Conservation (phyloP, 257 asterid species). For the Ilex asprella region DNA sequence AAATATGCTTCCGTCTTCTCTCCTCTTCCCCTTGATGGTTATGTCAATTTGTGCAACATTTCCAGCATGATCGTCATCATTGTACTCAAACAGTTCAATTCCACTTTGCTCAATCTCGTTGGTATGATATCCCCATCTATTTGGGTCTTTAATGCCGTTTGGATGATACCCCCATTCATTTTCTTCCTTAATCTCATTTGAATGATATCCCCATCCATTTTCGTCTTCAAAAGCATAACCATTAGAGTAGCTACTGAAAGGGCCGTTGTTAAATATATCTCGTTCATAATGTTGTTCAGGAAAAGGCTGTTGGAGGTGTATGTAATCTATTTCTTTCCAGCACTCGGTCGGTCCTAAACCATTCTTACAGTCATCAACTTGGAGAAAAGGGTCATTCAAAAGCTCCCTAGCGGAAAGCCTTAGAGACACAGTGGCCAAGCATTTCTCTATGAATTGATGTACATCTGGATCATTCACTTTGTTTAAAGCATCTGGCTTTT, state of each 20-base stretch:
- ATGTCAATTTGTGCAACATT: conserved; percentile 24
- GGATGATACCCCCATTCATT: not conserved
- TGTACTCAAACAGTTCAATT: conserved; percentile 29
- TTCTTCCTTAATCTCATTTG: no score
- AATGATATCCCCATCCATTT: not conserved
- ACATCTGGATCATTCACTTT: conserved; percentile 45
- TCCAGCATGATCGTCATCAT: conserved; percentile 30
- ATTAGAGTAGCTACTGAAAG: conserved; percentile 22
- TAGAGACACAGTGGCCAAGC: conserved; percentile 36
- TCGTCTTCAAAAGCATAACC: conserved; percentile 22
- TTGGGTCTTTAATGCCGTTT: conserved; percentile 7
- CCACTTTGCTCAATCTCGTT: conserved; percentile 35
- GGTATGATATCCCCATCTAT: conserved; percentile 26
- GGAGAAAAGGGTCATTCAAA: conserved; percentile 38
- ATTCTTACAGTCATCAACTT: conserved; percentile 19
- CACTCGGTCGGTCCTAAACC: conserved; percentile 21
- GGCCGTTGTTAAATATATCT: conserved; percentile 18
- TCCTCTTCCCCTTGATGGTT: conserved; percentile 45
- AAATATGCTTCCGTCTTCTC: conserved; percentile 40
- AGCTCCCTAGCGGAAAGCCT: conserved; percentile 50
- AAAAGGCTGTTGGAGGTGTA: conserved; percentile 26
- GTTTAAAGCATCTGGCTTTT: conserved; percentile 36
- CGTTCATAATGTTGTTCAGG: conserved; percentile 20
- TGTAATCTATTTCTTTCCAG: conserved; percentile 21
- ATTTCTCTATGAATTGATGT: conserved; percentile 39